Evolutionary conservation across 2,329 filamentous ascomycete species (phyloP).

Genomic region (Curvularia sp.): DNA sequence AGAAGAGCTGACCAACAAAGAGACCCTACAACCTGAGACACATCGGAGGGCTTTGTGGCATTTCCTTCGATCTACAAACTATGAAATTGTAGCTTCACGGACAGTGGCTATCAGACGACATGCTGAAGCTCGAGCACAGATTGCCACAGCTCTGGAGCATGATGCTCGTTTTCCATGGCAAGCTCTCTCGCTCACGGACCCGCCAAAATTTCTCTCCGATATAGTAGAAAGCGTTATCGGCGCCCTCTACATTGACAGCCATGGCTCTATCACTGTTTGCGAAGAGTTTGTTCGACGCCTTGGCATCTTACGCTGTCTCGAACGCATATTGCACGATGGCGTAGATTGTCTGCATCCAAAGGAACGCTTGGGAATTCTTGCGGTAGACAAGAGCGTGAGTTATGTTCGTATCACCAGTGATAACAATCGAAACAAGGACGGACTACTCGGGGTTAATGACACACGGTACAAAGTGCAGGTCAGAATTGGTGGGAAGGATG

Average conservation of each 20-base stretch:
- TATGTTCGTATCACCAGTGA: conserved; percentile 56
- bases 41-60: conserved; percentile 65
- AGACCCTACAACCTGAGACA: conserved; percentile 40
- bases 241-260: conserved; percentile 80
- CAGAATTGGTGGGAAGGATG: conserved; percentile 42
- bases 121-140: conserved; percentile 54
- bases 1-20: conserved; percentile 45
- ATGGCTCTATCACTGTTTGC: conserved; percentile 55
- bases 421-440: conserved; percentile 6
- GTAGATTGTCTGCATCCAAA: conserved; percentile 69
- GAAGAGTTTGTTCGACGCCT: conserved; percentile 66
- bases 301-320: conserved; percentile 70
- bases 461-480: conserved; percentile 44
- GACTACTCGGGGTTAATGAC: background rate
- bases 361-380: conserved; percentile 69
- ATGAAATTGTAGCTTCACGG: conserved; percentile 59
- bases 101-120: conserved; percentile 57
- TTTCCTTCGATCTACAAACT: conserved; percentile 69
- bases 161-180: conserved; percentile 77
- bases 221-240: conserved; percentile 82
- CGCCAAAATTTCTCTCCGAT: conserved; percentile 40
- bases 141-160: conserved; percentile 60
- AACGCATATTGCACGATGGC: conserved; percentile 62
- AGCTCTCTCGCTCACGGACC: conserved; percentile 65
- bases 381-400: conserved; percentile 59